A percentile compares a stretch with the other conserved stretches of the same genome.
Evolutionary conservation across 768 basidiomycete species (phyloP).

Genomic region (Coprinopsis sp.): DNA sequence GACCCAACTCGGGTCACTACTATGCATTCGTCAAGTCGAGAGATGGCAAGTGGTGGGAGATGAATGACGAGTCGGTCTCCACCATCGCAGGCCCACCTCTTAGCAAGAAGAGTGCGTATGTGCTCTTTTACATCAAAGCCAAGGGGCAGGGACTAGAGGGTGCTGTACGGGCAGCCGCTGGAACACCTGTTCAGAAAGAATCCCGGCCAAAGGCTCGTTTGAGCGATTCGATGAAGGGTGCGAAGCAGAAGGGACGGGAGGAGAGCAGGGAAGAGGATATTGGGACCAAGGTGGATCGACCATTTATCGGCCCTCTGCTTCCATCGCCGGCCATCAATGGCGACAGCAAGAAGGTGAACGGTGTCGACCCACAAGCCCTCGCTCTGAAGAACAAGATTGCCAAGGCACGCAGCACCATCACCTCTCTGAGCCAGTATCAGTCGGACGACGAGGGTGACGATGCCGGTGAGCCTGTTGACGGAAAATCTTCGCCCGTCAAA

Average conservation of each 20-base stretch:
- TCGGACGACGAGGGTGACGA: constrained; percentile 19
- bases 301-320: constrained; percentile 65
- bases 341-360: constrained; percentile 18
- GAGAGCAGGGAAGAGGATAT: constrained; percentile 44
- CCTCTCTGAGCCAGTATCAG: constrained; percentile 23
- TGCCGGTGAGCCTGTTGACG: background rate
- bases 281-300: constrained; percentile 41
- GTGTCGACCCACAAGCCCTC: constrained; percentile 28
- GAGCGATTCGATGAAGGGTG: constrained; percentile 49
- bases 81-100: constrained; percentile 41
- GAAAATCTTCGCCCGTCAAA: constrained; percentile 6
- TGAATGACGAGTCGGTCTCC: constrained; percentile 85
- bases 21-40: constrained; percentile 75
- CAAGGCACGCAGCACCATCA: constrained; percentile 21
- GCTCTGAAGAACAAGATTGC: constrained; percentile 28
- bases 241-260: constrained; percentile 33
- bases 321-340: constrained; percentile 41
- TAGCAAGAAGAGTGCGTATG: constrained; percentile 78
- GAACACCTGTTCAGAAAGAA: constrained; percentile 16
- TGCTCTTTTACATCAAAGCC: constrained; percentile 86
- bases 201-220: constrained; percentile 34
- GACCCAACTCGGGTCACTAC: constrained; percentile 96
- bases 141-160: constrained; percentile 72
- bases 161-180: constrained; percentile 43
- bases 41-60: constrained; percentile 77